These are phyloP conservation scores for Hansfordia pulvinata DNA, from an alignment of 2,329 filamentous ascomycete genomes.

Conservation along the genomic window DNA sequence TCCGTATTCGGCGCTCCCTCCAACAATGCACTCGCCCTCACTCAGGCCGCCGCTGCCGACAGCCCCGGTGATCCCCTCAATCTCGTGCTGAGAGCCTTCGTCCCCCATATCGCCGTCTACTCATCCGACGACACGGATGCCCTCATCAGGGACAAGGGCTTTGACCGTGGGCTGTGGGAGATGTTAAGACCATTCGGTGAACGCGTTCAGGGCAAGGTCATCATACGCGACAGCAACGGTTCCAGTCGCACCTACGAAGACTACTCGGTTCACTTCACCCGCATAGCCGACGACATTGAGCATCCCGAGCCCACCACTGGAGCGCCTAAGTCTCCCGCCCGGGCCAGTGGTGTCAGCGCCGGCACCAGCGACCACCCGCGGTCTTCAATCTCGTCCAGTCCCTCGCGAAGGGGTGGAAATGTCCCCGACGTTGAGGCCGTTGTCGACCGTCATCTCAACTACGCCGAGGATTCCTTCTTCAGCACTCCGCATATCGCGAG, in stretches of 20 bases:
- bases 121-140: slow-evolving; percentile 79
- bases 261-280: slow-evolving; percentile 76
- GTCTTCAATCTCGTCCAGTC: background rate
- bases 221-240: slow-evolving; percentile 80
- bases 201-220: slow-evolving; percentile 72
- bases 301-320: slow-evolving; percentile 27
- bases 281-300: slow-evolving; percentile 47
- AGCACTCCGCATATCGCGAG: slow-evolving; percentile 21
- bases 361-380: slow-evolving; percentile 8
- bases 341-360: slow-evolving; percentile 15
- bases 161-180: slow-evolving; percentile 69
- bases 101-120: slow-evolving; percentile 77
- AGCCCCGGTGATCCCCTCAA: slow-evolving; percentile 40
- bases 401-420: slow-evolving; percentile 20
- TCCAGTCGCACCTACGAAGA: slow-evolving; percentile 75
- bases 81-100: slow-evolving; percentile 72
- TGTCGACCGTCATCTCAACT: slow-evolving; percentile 65
- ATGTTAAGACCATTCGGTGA: slow-evolving; percentile 87
- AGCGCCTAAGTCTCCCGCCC: slow-evolving; percentile 15
- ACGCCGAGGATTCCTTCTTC: slow-evolving; percentile 50
- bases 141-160: slow-evolving; percentile 71
- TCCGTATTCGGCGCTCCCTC: slow-evolving; percentile 40
- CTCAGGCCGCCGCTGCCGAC: slow-evolving; percentile 24
- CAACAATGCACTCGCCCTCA: slow-evolving; percentile 27
- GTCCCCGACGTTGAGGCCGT: slow-evolving; percentile 64